Conservation (phyloP, 371 early-diverging fungal genomes). For the Ordospora colligata region DNA sequence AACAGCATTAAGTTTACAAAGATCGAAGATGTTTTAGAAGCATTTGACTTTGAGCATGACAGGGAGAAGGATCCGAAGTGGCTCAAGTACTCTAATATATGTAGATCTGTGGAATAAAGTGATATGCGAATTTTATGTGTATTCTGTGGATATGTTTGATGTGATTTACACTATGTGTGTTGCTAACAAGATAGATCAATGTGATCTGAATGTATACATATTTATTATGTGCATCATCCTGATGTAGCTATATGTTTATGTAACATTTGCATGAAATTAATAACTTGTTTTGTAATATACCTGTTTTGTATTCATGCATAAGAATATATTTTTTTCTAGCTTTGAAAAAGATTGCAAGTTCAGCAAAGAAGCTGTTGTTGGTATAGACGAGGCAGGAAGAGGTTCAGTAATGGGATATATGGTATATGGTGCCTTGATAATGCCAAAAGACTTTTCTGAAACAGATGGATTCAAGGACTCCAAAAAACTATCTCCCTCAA, state of each 20-base stretch:
- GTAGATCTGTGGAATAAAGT: conserved; percentile 45
- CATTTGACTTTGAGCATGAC: conserved; percentile 24
- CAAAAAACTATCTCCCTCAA: conserved; percentile 63
- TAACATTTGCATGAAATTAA: too few relatives aligned
- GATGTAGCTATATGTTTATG: too few relatives aligned
- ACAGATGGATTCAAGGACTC: conserved; percentile 54
- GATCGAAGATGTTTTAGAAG: conserved; percentile 11
- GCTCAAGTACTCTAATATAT: conserved; percentile 39
- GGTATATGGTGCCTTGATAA: conserved; percentile 56
- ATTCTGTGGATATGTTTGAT: background rate
- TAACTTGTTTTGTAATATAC: too few relatives aligned
- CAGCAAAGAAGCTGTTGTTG: conserved; percentile 62
- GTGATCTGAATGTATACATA: too few relatives aligned
- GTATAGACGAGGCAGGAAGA: conserved; percentile 96
- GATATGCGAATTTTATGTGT: background rate
- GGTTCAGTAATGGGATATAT: conserved; percentile 81
- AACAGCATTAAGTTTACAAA: conserved; percentile 22
- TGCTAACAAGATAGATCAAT: too few relatives aligned
- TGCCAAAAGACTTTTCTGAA: background rate
- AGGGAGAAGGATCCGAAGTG: conserved; percentile 41
- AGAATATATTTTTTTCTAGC: conserved; percentile 7
- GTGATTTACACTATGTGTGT: too few relatives aligned
- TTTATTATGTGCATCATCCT: too few relatives aligned
- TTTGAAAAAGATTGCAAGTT: background rate
- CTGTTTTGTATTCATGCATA: background rate